These are phyloP conservation scores for Ogataea zsoltii DNA, from an alignment of 805 yeast species.

Conservation along the genomic window DNA sequence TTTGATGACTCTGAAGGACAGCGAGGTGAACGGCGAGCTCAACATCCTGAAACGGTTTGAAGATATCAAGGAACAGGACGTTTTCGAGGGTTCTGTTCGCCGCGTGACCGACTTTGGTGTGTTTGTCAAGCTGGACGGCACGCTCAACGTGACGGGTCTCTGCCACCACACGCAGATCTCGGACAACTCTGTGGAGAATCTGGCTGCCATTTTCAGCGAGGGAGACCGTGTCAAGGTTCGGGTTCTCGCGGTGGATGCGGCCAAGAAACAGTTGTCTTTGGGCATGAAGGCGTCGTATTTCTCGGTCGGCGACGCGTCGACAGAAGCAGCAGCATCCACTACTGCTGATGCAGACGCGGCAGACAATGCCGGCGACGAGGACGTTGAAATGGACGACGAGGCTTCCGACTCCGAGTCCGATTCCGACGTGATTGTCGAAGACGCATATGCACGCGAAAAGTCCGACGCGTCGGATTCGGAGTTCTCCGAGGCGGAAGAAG, in stretches of 20 bases:
- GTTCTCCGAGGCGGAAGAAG: conserved; percentile 22
- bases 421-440: conserved; percentile 32
- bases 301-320: conserved; percentile 30
- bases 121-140: conserved; percentile 76
- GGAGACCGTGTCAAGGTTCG: conserved; percentile 92
- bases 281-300: conserved; percentile 97
- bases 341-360: no score
- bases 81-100: conserved; percentile 75
- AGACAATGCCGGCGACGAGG: conserved; percentile 35
- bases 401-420: conserved; percentile 11
- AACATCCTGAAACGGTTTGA: conserved; percentile 58
- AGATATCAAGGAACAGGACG: conserved; percentile 68
- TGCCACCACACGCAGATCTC: conserved; percentile 87
- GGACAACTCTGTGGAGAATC: conserved; percentile 59
- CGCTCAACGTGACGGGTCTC: conserved; percentile 75
- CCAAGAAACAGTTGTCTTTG: conserved; percentile 74
- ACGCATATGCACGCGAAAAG: conserved; percentile 29
- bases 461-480: conserved; percentile 25
- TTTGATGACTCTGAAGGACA: conserved; percentile 76
- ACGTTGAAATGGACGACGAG: conserved; percentile 27
- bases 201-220: conserved; percentile 68
- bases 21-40: conserved; percentile 73
- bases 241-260: conserved; percentile 59
- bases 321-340: conserved; percentile 22
- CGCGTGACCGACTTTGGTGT: conserved; percentile 88